phyloP scores from a whole-genome alignment of 208 protist genomes.

The Kentomonas sorsogonicus region DNA sequence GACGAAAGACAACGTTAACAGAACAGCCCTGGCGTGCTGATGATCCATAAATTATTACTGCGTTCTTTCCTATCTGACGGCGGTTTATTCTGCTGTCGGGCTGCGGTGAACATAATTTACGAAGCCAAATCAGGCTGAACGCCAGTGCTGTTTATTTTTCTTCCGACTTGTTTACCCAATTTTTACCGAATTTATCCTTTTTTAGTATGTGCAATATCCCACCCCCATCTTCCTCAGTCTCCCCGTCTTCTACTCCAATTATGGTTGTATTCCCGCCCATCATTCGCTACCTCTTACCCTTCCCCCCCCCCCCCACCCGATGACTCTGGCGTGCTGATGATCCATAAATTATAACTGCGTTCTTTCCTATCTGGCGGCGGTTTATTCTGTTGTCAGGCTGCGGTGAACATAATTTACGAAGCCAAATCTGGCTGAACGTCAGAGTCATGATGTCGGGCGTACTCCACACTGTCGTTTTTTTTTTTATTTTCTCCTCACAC shows the following conservation, averaged over 20 bases:
- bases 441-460: neutral
- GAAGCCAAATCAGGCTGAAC: neutral
- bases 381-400: neutral
- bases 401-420: no score
- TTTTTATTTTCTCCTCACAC: neutral
- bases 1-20: no score
- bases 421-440: neutral
- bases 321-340: neutral
- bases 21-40: neutral
- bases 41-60: neutral
- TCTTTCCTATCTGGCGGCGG: neutral
- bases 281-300: neutral
- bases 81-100: neutral
- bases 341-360: neutral
- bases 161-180: neutral
- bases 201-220: no score
- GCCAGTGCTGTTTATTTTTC: neutral
- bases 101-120: no score
- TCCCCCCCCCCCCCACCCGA: neutral
- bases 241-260: neutral
- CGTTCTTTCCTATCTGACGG: neutral
- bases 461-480: neutral
- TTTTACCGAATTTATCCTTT: no score
- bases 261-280: neutral
- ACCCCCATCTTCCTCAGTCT: no score